phyloP scores from a whole-genome alignment of 2,329 filamentous ascomycete genomes.

The Aureobasidium leucospermi region DNA sequence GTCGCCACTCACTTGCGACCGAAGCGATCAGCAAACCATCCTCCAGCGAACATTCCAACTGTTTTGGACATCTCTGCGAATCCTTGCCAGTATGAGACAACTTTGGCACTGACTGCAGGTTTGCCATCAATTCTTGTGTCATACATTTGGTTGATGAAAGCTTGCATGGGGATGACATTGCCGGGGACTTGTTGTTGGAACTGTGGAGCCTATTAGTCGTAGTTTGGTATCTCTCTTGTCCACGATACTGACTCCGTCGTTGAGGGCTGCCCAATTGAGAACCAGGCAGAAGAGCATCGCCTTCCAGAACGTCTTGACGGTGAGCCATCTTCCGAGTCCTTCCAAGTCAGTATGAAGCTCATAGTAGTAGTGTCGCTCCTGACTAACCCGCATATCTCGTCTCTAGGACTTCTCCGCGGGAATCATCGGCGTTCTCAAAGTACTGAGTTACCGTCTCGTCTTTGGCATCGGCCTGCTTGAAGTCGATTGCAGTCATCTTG shows the following conservation, averaged over 20 bases:
- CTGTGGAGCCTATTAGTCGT: not conserved
- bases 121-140: slow-evolving; percentile 15
- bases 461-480: not conserved
- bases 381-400: slow-evolving; percentile 10
- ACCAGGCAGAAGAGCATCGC: slow-evolving; percentile 18
- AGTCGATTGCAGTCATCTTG: not conserved
- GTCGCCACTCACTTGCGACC: not conserved
- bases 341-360: not conserved
- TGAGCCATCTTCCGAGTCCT: slow-evolving; percentile 17
- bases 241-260: slow-evolving; percentile 14
- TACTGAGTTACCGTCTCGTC: not conserved
- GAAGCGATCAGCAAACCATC: not conserved
- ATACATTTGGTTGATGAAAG: slow-evolving; percentile 17
- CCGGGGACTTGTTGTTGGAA: slow-evolving; percentile 19
- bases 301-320: slow-evolving; percentile 18
- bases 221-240: not conserved
- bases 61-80: slow-evolving; percentile 19
- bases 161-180: slow-evolving; percentile 18
- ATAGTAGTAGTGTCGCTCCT: not conserved
- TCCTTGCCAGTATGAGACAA: slow-evolving; percentile 17
- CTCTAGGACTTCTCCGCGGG: not conserved
- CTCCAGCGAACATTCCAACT: slow-evolving; percentile 15
- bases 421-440: not conserved
- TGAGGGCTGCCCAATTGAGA: slow-evolving; percentile 18
- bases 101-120: slow-evolving; percentile 14